These are phyloP conservation scores for Puccinia triticina DNA, from an alignment of 1,284 basidiomycete species.

Conservation along the genomic window DNA sequence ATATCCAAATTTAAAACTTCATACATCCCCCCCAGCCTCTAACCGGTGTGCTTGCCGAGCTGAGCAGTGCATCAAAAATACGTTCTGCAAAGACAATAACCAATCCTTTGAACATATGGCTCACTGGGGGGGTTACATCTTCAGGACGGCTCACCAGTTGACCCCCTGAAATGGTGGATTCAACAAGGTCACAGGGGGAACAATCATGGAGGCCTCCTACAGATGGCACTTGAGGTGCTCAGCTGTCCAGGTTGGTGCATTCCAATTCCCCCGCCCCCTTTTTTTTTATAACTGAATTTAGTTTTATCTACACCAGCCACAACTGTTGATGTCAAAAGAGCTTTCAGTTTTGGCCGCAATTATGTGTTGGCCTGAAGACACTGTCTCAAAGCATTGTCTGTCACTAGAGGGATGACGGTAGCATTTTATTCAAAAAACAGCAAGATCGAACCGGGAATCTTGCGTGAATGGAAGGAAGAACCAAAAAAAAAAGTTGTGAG, in stretches of 20 bases:
- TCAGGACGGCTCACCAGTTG: neutral
- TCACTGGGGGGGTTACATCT: neutral
- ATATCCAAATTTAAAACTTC: no score
- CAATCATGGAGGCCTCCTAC: neutral
- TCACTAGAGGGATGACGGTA: slow-evolving; percentile 8
- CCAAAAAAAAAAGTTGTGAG: neutral
- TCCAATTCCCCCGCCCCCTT: neutral
- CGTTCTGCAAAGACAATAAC: neutral
- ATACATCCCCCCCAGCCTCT: no score
- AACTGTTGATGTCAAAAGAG: neutral
- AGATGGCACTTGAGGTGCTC: neutral
- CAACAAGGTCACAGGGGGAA: neutral
- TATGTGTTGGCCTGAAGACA: neutral
- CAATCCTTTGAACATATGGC: neutral
- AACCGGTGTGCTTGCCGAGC: neutral
- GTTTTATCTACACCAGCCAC: neutral
- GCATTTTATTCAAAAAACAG: slow-evolving; percentile 18
- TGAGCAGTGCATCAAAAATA: neutral
- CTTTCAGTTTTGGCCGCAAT: slow-evolving; percentile 5
- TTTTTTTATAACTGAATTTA: neutral
- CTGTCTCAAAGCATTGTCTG: neutral
- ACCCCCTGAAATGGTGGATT: slow-evolving; percentile 5
- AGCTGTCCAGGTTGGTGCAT: slow-evolving; percentile 16
- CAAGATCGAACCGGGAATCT: neutral
- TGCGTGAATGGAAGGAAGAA: neutral